Base-by-base conservation (phyloP, 495 filamentous ascomycete species). In the Recurvomyces mirabilis region DNA sequence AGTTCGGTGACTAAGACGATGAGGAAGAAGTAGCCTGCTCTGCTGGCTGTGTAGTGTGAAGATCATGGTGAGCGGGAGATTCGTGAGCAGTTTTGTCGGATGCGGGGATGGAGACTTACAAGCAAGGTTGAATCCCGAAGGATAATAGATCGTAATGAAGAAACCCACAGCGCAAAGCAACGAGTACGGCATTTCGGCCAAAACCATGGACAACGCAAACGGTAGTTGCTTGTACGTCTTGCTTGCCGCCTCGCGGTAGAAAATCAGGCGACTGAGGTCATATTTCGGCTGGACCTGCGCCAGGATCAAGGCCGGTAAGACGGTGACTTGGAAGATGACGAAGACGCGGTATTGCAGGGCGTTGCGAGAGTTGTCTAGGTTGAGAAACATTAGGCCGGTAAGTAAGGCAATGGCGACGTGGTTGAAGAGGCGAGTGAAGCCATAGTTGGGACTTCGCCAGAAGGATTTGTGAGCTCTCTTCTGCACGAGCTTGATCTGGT, bases 1-100 rank as follows among this genome's bases (percentile, higher is more conserved):
- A 86, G 55, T 53, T 87, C 82, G 1, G 77, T 82, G 58, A 87
- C 73, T 9, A 87, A 67, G 34, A 89, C 67, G 62, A 91, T 84
- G 62, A 88, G 64, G 68, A 88, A 87, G 53, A 86, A 81, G 60
- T 86, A 87, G 0, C 84, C 85, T 0, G 84, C 78, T 4, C 84
- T 24, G 19, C 15, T 20, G 15, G 37, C 37, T 40, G 23, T 37
- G 34, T 17, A 11, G 7, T 17, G 15, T n/a, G n/a, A n/a, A 17
- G n/a, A 17, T 35, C 15, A 35, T 11, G 12, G 15, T n/a, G 18
- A 35, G 33, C 73, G 70, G 53, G 84, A 68, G 1, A 78, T 78
- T 0, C 77, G 75, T 49, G 39, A 19, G 22, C 30, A 39, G 38
- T 25, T 19, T 26, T 26, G 18, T 5, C 13, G 36, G n/a, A 5